Evolutionary conservation across 441 rosid genomes (phyloP).

Genomic region (Jatropha multifida): DNA sequence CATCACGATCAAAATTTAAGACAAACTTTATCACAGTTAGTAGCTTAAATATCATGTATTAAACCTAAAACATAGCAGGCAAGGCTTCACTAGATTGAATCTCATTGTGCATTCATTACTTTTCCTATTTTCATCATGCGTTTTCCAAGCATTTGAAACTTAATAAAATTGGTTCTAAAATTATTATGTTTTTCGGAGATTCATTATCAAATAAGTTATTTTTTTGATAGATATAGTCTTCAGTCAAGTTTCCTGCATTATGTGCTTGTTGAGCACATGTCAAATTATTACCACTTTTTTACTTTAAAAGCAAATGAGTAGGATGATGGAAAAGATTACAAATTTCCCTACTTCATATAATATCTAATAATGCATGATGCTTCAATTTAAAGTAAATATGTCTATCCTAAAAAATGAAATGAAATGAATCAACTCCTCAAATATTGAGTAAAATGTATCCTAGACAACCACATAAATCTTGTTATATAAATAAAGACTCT

Average conservation of each 20-base stretch:
- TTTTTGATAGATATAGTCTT: background rate
- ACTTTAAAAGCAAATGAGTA: background rate
- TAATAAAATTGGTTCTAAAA: slow-evolving; percentile 4
- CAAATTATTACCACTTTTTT: background rate
- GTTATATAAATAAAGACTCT: background rate
- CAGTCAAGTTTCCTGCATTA: background rate
- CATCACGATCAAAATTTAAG: background rate
- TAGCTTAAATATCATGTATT: background rate
- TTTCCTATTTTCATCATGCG: background rate
- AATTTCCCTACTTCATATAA: background rate
- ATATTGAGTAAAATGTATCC: background rate
- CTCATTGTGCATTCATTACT: background rate
- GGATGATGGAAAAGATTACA: background rate
- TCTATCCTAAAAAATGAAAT: background rate
- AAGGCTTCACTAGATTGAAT: background rate
- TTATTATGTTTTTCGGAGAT: background rate
- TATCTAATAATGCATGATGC: background rate
- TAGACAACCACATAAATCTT: background rate
- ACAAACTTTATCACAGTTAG: background rate
- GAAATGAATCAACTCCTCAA: background rate
- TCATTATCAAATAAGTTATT: background rate
- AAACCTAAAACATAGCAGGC: background rate
- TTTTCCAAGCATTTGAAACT: background rate
- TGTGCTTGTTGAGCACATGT: background rate
- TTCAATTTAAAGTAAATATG: slow-evolving; percentile 3